Percentiles rank a stretch among this genome's conserved stretches.
These are phyloP conservation scores for Alisma plantagoaquatica DNA, from an alignment of 106 monocot species.

Conservation along the genomic window DNA sequence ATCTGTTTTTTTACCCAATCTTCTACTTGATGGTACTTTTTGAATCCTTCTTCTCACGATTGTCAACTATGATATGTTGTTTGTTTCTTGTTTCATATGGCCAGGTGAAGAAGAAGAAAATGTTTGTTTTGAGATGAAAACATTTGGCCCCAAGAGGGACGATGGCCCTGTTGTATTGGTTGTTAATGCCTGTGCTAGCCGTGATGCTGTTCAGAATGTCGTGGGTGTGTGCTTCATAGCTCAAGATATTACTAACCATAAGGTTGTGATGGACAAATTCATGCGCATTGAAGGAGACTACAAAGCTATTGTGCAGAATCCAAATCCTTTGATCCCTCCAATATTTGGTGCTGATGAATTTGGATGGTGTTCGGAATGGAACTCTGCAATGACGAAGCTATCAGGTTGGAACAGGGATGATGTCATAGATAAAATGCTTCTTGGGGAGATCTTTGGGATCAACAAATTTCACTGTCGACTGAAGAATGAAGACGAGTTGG, in stretches of 20 bases:
- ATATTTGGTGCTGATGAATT: constrained; percentile 92
- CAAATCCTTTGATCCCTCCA: constrained; percentile 83
- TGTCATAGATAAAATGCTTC: constrained; percentile 73
- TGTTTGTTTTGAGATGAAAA: constrained; percentile 76
- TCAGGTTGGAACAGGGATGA: constrained; percentile 72
- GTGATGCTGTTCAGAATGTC: constrained; percentile 43
- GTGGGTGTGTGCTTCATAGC: constrained; percentile 92
- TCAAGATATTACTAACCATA: constrained; percentile 78
- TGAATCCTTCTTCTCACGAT: too few species aligned
- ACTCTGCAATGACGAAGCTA: constrained; percentile 67
- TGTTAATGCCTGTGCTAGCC: constrained; percentile 88
- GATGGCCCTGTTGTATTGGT: constrained; percentile 59
- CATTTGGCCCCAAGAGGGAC: constrained; percentile 35
- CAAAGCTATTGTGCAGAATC: constrained; percentile 76
- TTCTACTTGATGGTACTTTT: too few species aligned
- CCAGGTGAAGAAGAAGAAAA: constrained; percentile 86
- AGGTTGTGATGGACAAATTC: constrained; percentile 75
- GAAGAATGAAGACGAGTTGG: constrained; percentile 69
- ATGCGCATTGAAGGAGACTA: constrained; percentile 86
- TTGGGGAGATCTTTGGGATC: constrained; percentile 85
- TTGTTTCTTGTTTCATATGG: constrained; percentile 6
- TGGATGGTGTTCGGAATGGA: constrained; percentile 98
- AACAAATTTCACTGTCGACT: constrained; percentile 45
- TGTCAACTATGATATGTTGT: too few species aligned
- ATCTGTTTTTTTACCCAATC: too few species aligned